Evolutionary conservation across 2,329 filamentous ascomycete species (phyloP).

Genomic region (Diatrype stigma): DNA sequence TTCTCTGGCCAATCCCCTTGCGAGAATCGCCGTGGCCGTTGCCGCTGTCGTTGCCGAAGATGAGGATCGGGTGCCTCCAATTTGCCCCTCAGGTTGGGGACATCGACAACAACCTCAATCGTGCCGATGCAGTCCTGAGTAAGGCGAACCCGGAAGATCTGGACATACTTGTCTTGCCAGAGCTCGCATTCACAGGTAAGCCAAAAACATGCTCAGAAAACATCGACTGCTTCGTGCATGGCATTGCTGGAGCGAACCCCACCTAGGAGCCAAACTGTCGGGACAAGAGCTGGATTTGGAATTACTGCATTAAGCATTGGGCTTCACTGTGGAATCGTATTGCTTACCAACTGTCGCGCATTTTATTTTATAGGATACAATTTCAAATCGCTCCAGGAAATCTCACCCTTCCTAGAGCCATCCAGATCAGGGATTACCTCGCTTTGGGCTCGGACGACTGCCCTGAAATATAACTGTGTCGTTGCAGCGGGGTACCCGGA

Average conservation of each 20-base stretch:
- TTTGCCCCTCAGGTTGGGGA: slow-evolving; percentile 69
- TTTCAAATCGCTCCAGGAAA: slow-evolving; percentile 65
- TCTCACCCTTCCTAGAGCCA: slow-evolving; percentile 64
- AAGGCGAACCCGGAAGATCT: slow-evolving; percentile 48
- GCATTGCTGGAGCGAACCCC: neutral
- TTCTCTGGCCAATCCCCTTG: neutral
- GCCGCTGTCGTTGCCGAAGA: slow-evolving; percentile 10
- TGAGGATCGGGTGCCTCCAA: slow-evolving; percentile 66
- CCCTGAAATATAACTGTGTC: slow-evolving; percentile 61
- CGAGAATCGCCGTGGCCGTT: too few species aligned
- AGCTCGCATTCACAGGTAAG: slow-evolving; percentile 74
- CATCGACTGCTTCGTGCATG: neutral
- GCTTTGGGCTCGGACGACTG: slow-evolving; percentile 65
- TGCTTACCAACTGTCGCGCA: neutral
- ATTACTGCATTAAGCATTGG: too few species aligned
- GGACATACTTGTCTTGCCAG: slow-evolving; percentile 70
- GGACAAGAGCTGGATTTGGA: too few species aligned
- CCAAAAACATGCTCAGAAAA: slow-evolving; percentile 23
- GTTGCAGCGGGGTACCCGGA: slow-evolving; percentile 76
- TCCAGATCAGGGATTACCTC: slow-evolving; percentile 63
- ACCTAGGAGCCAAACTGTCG: too few species aligned
- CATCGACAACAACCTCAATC: slow-evolving; percentile 64
- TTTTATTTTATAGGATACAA: slow-evolving; percentile 60
- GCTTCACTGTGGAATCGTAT: neutral
- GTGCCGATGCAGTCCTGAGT: slow-evolving; percentile 60